Percentiles rank a stretch among this genome's conserved stretches.
Conservation (phyloP, 2,329 filamentous ascomycete genomes). For the Cladophialophora carrionii region DNA sequence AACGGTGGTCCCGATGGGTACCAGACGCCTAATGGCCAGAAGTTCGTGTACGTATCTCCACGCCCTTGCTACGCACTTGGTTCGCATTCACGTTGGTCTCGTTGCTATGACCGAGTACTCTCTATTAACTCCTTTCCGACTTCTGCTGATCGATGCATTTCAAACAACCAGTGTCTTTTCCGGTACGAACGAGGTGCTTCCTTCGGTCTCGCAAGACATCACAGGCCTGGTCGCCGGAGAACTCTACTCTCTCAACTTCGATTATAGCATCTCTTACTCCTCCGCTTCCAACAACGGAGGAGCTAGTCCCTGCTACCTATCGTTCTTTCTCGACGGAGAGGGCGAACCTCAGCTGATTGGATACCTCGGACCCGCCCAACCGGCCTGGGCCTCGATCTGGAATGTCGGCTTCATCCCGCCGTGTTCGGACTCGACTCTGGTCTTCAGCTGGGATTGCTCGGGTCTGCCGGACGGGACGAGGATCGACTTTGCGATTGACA, state of each 20-base stretch:
- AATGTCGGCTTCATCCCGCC: neutral
- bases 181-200: neutral
- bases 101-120: too few species aligned
- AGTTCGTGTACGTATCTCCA: slow-evolving; percentile 14
- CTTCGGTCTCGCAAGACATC: slow-evolving; percentile 1
- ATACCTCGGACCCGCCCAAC: neutral
- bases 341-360: neutral
- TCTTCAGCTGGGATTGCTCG: slow-evolving; percentile 12
- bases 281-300: neutral
- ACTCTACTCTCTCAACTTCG: slow-evolving; percentile 4
- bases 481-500: slow-evolving; percentile 8
- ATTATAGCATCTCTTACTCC: slow-evolving; percentile 6
- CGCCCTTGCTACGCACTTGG: neutral
- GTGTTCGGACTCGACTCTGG: neutral
- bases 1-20: neutral
- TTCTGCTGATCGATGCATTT: neutral
- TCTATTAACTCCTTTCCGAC: neutral
- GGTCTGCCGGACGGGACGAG: neutral
- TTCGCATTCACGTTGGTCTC: neutral
- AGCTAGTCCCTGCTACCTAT: neutral
- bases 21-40: neutral
- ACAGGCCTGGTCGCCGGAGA: slow-evolving; percentile 1
- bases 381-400: neutral
- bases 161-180: neutral
- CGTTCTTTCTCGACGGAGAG: neutral